Evolutionary conservation across 768 basidiomycete species (phyloP).

Genomic region (Mycena belliarum): DNA sequence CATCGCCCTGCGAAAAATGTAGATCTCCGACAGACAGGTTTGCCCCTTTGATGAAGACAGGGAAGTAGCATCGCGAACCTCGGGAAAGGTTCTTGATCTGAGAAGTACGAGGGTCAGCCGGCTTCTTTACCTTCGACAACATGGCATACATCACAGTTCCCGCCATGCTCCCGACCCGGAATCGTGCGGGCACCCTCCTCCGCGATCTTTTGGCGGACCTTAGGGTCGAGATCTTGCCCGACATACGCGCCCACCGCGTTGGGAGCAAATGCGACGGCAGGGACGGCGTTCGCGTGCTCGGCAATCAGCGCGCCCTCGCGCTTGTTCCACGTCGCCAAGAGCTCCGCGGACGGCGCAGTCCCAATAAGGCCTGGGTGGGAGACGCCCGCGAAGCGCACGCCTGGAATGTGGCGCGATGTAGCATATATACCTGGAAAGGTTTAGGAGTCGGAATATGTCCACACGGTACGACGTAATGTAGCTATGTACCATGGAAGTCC

Average conservation of each 20-base stretch:
- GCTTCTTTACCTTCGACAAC: background rate
- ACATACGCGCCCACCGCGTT: slow-evolving; percentile 62
- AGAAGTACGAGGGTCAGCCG: background rate
- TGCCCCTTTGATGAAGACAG: slow-evolving; percentile 75
- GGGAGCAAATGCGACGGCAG: slow-evolving; percentile 69
- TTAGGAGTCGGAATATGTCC: background rate
- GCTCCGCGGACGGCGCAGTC: slow-evolving; percentile 72
- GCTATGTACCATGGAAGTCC: slow-evolving; percentile 62
- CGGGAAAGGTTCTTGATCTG: slow-evolving; percentile 80
- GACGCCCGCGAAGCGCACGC: slow-evolving; percentile 77
- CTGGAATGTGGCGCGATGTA: slow-evolving; percentile 74
- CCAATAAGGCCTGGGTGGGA: slow-evolving; percentile 78
- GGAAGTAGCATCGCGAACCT: slow-evolving; percentile 74
- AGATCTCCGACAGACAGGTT: slow-evolving; percentile 78
- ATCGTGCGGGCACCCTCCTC: slow-evolving; percentile 73
- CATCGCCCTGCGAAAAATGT: slow-evolving; percentile 82
- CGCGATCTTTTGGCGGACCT: slow-evolving; percentile 53
- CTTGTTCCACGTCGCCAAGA: slow-evolving; percentile 73
- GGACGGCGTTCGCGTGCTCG: slow-evolving; percentile 49
- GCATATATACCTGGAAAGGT: slow-evolving; percentile 58
- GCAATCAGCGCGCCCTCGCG: slow-evolving; percentile 69
- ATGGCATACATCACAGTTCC: slow-evolving; percentile 65
- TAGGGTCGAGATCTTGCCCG: slow-evolving; percentile 58
- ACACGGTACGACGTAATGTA: no score
- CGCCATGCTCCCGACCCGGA: slow-evolving; percentile 79